phyloP scores from a whole-genome alignment of 345 rosid genomes.

The Citrus cavaleriei region DNA sequence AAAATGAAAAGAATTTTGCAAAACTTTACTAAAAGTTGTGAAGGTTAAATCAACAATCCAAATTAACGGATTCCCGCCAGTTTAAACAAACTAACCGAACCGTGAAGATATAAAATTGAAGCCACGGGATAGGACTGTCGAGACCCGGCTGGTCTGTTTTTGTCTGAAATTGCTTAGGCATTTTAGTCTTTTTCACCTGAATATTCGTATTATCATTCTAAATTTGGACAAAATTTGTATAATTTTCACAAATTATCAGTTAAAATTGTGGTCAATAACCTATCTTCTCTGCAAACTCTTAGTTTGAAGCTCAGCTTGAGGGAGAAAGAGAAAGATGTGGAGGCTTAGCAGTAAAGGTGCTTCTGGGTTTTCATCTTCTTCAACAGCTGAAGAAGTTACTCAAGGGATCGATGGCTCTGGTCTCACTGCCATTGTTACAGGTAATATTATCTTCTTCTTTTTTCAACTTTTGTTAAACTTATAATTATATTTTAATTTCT shows the following conservation, averaged over 20 bases:
- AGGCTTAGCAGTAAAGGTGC: conserved; percentile 49
- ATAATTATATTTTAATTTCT: no score
- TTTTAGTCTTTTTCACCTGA: background rate
- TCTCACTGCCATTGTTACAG: conserved; percentile 81
- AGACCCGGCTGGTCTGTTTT: no score
- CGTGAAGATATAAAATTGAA: no score
- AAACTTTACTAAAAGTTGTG: no score
- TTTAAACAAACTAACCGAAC: no score
- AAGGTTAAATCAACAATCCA: no score
- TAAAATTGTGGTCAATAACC: background rate
- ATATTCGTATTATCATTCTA: background rate
- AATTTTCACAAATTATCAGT: background rate
- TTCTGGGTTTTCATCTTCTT: conserved; percentile 72
- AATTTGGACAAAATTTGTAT: background rate
- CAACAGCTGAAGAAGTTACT: conserved; percentile 84
- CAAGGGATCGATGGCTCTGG: conserved; percentile 62
- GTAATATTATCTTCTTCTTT: conserved; percentile 17
- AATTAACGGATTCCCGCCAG: no score
- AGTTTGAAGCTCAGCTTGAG: background rate
- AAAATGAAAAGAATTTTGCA: no score
- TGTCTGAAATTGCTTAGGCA: background rate
- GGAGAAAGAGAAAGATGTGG: conserved; percentile 35
- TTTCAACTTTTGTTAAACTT: no score
- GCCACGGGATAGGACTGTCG: no score
- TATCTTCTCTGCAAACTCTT: background rate